Evolutionary conservation across 768 basidiomycete species (phyloP), one percentile per base, ranked within the genome.

Genomic region (Cystobasidium tubakii): DNA sequence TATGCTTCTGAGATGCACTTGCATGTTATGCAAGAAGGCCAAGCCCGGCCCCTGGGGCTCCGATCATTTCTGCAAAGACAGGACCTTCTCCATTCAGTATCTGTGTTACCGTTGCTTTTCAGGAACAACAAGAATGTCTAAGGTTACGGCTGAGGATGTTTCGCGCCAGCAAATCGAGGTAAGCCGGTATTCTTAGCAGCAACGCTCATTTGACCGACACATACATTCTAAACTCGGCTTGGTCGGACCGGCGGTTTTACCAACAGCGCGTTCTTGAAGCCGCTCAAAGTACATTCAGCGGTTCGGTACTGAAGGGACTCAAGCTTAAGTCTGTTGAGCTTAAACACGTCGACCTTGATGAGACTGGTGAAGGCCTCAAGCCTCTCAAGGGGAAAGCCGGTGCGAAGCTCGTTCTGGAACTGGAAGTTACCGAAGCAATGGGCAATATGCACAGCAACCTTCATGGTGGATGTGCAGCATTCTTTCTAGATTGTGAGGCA

Each of bases 381-480:
- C 66, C 66, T 2, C 7, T 23, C 12, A 69, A 69, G 66, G 43
- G 46, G 13, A 69, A 69, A 50, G 66, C 66, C 27, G 31, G 66
- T 12, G 66, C 66, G 9, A 69, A 42, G 19, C 39, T 69, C 44
- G 27, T 43, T 23, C 39, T 69, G 7, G 66, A 69, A 31, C 9
- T 69, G 3, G 66, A 69, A 46, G 66, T 69, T 9, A 69, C 66
- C 25, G n/a, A 34, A 42, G 66, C 39, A 4, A 69, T 69, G 66
- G 9, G 42, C 27, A 69, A 69, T 54, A 3, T 69, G 42, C 31
- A 50, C n/a, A n/a, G 50, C 27, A 69, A 50, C n/a, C 39, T 69
- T 34, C 66, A 69, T 36, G 66, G 66, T 21, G 66, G 66, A 29
- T 69, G 66, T 54, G 46, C 66, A 3, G 66, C 66, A 10, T 46